Base-by-base conservation (phyloP, 306 rosid genomes). In the Alnus rubra region DNA sequence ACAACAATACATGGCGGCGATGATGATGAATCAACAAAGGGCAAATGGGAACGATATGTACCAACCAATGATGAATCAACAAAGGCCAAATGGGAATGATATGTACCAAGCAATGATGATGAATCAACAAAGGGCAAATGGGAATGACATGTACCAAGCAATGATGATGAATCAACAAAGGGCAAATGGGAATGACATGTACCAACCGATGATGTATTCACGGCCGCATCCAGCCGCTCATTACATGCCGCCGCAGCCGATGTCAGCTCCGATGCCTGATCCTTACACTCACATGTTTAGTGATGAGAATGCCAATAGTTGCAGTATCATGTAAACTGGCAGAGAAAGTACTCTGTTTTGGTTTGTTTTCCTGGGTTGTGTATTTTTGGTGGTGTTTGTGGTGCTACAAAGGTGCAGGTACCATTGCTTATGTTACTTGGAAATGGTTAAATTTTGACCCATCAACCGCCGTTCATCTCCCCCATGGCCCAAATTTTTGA, bases 241-340 rank as follows among this genome's bases (percentile, higher is more conserved):
- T 70, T 94, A 86, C 83, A 86, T 86, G 82, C 84, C 85, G 2
- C 81, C 88, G 14, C 97, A 87, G 3, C 91, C 89, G 7, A 77
- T 87, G 86, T 86, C 87, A 0, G 68, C 87, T 52, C 84, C 85
- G n/a, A 86, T 74, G 78, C 54, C 79, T 2, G 98, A 95, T 68
- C 90, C 88, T 4, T 88, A 87, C 18, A 82, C 88, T 0, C 91
- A 89, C 81, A 79, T 84, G 31, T 93, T 93, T 84, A 95, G 90
- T 23, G 99, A 95, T 37, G 99, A 95, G 80, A 91, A 95, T 78
- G 82, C 98, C 0, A 88, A 90, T 78, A 89, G 96, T 71, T 95
- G 99, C 86, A 88, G 75, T 73, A 69, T 95, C 65, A 93, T 95
- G 99, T 95, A 88, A 84, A 81, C 63, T 53, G n/a, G 62, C 49